These are phyloP conservation scores for Alopecurus myosuroides DNA, from an alignment of 176 grass and related monocot species.

Conservation along the genomic window DNA sequence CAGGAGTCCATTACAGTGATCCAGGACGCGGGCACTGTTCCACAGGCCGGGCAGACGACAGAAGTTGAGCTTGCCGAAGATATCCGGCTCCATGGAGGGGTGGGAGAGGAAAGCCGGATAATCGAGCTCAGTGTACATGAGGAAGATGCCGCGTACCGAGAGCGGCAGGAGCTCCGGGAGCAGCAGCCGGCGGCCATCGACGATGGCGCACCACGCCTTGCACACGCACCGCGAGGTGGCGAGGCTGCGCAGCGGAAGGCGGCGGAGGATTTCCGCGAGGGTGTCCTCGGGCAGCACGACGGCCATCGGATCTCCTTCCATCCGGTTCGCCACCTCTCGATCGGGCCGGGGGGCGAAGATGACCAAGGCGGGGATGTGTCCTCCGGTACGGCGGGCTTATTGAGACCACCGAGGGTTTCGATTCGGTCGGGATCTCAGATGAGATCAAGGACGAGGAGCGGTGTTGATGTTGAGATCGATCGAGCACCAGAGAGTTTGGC, in stretches of 20 bases:
- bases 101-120: not conserved
- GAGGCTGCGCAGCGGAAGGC: not conserved
- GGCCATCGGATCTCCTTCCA: not conserved
- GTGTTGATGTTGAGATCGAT: not conserved
- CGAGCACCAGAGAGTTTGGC: not conserved
- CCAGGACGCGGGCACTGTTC: not conserved
- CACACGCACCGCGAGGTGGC: not conserved
- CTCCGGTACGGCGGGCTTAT: not conserved
- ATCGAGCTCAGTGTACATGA: not conserved
- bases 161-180: not conserved
- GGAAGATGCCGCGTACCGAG: slow-evolving; percentile 5
- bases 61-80: not conserved
- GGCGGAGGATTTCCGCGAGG: not conserved
- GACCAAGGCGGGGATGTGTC: not conserved
- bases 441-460: not conserved
- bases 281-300: not conserved
- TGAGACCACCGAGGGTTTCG: not conserved
- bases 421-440: not conserved
- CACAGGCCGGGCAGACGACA: not conserved
- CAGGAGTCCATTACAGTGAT: not conserved
- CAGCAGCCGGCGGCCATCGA: not conserved
- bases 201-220: not conserved
- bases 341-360: not conserved
- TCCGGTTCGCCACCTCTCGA: not conserved
- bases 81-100: not conserved